Evolutionary conservation across 2,329 filamentous ascomycete genomes (phyloP), one percentile per base, ranked within the genome.

Genomic region (Penicillium sumatraense): DNA sequence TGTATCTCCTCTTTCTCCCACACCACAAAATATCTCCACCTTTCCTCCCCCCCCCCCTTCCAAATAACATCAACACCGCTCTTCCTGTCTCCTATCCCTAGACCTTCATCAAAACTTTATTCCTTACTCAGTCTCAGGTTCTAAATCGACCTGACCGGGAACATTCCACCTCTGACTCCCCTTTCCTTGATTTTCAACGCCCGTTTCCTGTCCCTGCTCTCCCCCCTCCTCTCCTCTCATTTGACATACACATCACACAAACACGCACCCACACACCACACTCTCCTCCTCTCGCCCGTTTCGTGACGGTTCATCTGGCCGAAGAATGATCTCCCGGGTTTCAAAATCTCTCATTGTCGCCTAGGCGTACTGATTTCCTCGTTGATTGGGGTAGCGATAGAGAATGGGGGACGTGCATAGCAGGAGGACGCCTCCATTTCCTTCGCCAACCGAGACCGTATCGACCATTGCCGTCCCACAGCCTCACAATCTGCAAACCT

Each of bases 401-500:
- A 68, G 59, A 61, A 72, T 74, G 70, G 71, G 65, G 63, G 69
- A 73, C 62, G 64, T 70, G 64, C 65, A 66, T 65, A 70, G 64
- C 56, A 72, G 72, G 71, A 74, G 68, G 65, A 74, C 68, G 55
- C 65, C 72, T 70, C 71, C 74, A 59, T 70, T 72, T 62, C 67
- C 73, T 63, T 75, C 74, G 58, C 72, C 72, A 60, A 69, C 70
- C 54, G 69, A 73, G 60, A 70, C 70, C 51, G 66, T 70, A 52
- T 70, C 72, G 56, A 59, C 72, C 53, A 50, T 66, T 48, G 61
- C 63, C 57, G 59, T 67, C 24, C 52, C 64, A 44, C 68, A 65
- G 46, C 59, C 61, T 59, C 62, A 64, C 56, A 65, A 62, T 44
- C 50, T 62, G 56, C 66, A 62, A 46, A 60, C 63, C 36, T 63